Conservation (phyloP, 805 yeast genomes). For the Starmerella scarabaei region DNA sequence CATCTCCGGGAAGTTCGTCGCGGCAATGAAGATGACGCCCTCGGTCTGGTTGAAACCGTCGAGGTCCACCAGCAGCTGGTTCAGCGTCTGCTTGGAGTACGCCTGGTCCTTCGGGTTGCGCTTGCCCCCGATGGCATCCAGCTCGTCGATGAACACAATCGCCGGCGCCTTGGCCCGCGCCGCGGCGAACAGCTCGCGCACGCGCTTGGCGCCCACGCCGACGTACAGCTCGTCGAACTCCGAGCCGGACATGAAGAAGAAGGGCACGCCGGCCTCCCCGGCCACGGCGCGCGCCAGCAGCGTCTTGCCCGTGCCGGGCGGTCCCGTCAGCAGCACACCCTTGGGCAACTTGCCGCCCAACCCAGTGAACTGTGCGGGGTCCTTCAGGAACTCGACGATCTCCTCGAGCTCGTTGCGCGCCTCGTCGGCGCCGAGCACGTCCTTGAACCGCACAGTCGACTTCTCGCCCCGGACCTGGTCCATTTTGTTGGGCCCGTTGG, state of each 20-base stretch:
- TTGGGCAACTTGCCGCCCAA: conserved; percentile 95
- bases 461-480: conserved; percentile 74
- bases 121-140: conserved; percentile 97
- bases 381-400: conserved; percentile 92
- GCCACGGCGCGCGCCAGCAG: conserved; percentile 95
- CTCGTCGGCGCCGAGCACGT: conserved; percentile 96
- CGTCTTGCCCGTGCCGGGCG: conserved; percentile 99
- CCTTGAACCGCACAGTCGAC: conserved; percentile 77
- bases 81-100: conserved; percentile 91
- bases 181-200: conserved; percentile 82
- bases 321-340: conserved; percentile 93
- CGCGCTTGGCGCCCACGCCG: conserved; percentile 98
- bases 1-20: conserved; percentile 95
- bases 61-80: conserved; percentile 86
- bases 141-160: conserved; percentile 90
- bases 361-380: conserved; percentile 91
- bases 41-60: conserved; percentile 84
- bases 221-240: conserved; percentile 97
- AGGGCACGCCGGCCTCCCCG: conserved; percentile 98
- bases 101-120: conserved; percentile 97
- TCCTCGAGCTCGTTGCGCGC: conserved; percentile 96
- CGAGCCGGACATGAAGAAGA: conserved; percentile 95
- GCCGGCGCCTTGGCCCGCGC: conserved; percentile 96
- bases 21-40: conserved; percentile 93
- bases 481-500: conserved; percentile 39